Evolutionary conservation across 2,329 filamentous ascomycete genomes (phyloP), one percentile per base, ranked within the genome.

Genomic region (Eurotiales sp.): DNA sequence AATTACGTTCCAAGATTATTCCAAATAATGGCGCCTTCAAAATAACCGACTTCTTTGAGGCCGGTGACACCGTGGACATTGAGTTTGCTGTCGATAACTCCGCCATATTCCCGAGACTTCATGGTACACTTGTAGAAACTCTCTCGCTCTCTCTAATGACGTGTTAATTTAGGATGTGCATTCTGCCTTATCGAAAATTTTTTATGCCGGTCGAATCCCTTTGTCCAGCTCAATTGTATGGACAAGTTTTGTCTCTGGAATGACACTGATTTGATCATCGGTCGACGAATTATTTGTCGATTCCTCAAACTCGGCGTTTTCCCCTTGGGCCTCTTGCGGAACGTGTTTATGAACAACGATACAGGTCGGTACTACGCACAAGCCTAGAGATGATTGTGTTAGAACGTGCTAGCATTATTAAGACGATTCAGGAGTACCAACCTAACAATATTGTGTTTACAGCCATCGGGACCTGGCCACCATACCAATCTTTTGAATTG

Each of bases 91-190:
- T 57, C 55, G 23, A 57, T 51, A 17, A 55, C 55, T 22, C 54
- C 55, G 29, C 48, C 48, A 3, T 51, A 6, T 46, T 55, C 49
- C 10, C 37, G 42, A 19, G 49, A 40, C 21, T 51, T 51, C 48
- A 51, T 54, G n/a, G 51, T 46, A n/a, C 52, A 54, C 8, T 42
- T 54, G 0, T 73, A 72, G 5, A 77, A 61, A 0, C 72, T 68
- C 56, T 77, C 72, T 72, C 72, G 77, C 68, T 69, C 27, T 66
- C 57, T 0, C 74, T 65, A 15, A 76, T 32, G 55, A 59, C 73
- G 10, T 74, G n/a, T n/a, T n/a, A n/a, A n/a, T n/a, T n/a, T n/a
- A n/a, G n/a, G n/a, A n/a, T n/a, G n/a, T n/a, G n/a, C n/a, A n/a
- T n/a, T n/a, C n/a, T n/a, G n/a, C n/a, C n/a, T n/a, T n/a, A n/a